Evolutionary conservation across 2,329 filamentous ascomycete genomes (phyloP).

Genomic region (Orbilia javanica): DNA sequence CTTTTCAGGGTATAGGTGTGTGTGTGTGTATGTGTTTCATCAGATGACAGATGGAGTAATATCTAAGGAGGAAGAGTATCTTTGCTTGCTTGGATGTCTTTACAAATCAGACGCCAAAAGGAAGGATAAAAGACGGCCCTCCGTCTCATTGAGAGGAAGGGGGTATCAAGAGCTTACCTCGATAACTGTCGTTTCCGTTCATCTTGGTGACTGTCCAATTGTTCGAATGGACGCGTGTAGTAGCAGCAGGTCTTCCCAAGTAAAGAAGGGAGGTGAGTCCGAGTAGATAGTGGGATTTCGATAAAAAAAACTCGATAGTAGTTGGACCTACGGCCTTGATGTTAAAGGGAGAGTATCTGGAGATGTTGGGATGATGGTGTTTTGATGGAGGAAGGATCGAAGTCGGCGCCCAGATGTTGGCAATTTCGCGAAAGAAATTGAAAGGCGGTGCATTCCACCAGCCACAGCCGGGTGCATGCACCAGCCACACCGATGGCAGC

Average conservation of each 20-base stretch:
- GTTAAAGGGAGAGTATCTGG: not conserved
- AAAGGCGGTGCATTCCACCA: constrained; percentile 36
- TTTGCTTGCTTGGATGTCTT: constrained; percentile 58
- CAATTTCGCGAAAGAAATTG: constrained; percentile 58
- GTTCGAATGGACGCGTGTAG: not conserved
- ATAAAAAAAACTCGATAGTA: not conserved
- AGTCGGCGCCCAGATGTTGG: constrained; percentile 29
- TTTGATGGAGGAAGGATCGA: constrained; percentile 27
- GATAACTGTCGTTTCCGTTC: constrained; percentile 56
- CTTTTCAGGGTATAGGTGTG: constrained; percentile 37
- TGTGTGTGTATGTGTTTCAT: constrained; percentile 1
- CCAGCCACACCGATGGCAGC: constrained; percentile 25
- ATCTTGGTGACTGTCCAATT: constrained; percentile 14
- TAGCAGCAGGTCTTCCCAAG: not conserved
- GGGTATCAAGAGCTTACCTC: constrained; percentile 41
- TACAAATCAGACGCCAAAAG: constrained; percentile 59
- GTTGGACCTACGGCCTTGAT: not conserved
- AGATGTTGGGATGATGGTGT: constrained; percentile 11
- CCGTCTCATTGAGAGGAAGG: constrained; percentile 32
- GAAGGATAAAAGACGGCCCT: constrained; percentile 56
- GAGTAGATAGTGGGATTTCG: not conserved
- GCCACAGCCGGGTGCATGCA: constrained; percentile 27
- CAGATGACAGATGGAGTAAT: constrained; percentile 18
- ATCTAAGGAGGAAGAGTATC: constrained; percentile 48
- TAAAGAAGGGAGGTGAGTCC: not conserved